Conservation (phyloP, 805 yeast species). For the Brettanomyces custersianus region DNA sequence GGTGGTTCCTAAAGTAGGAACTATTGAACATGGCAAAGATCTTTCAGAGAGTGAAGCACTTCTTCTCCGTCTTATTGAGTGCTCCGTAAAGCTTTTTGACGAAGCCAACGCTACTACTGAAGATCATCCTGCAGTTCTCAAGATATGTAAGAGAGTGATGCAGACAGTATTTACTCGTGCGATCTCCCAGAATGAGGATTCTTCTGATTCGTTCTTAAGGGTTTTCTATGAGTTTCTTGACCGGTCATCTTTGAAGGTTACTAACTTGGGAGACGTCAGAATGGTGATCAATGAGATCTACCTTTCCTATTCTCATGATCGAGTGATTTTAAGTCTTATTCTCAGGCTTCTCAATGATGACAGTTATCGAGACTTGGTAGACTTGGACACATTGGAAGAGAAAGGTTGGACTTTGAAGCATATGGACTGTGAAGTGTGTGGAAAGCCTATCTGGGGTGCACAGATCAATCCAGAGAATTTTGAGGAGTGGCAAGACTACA, state of each 20-base stretch:
- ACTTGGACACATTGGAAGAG: conserved; percentile 31
- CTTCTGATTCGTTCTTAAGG: conserved; percentile 35
- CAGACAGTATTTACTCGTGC: conserved; percentile 34
- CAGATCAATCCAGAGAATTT: conserved; percentile 41
- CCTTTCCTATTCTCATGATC: conserved; percentile 56
- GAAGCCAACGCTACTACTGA: conserved; percentile 12
- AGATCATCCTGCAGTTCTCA: conserved; percentile 13
- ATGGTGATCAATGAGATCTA: conserved; percentile 55
- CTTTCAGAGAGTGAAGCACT: conserved; percentile 26
- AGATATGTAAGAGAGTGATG: conserved; percentile 28
- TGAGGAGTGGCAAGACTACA: conserved; percentile 47
- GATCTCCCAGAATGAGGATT: conserved; percentile 22
- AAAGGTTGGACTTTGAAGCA: conserved; percentile 56
- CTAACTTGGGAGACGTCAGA: conserved; percentile 52
- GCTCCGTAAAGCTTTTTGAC: conserved; percentile 28
- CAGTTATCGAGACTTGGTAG: conserved; percentile 37
- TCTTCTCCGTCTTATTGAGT: conserved; percentile 32
- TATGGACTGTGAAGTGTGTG: conserved; percentile 68
- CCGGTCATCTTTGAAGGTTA: conserved; percentile 35
- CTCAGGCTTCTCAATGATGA: conserved; percentile 48
- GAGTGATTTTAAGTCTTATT: conserved; percentile 41
- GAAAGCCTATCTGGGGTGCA: conserved; percentile 63
- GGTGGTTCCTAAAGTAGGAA: not conserved
- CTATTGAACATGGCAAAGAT: conserved; percentile 1
- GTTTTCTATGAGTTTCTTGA: conserved; percentile 49